These are phyloP conservation scores for Tuber aestivum DNA, from an alignment of 495 filamentous ascomycete genomes.

Conservation along the genomic window DNA sequence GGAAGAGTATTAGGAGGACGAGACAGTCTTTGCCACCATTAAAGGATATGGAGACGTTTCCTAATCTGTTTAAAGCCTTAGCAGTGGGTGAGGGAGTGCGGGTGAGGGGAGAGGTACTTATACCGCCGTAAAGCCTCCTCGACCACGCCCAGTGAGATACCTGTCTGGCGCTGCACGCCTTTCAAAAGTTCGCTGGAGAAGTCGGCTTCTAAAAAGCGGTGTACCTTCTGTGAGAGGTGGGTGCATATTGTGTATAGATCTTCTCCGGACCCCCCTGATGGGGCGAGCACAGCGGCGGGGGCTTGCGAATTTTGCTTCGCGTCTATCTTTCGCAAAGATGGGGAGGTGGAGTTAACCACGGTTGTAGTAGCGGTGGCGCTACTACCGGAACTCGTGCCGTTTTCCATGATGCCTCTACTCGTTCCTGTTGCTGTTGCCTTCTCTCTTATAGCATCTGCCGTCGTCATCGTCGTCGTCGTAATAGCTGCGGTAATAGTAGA, in stretches of 20 bases:
- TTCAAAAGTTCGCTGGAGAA: conserved; percentile 54
- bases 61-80: conserved; percentile 49
- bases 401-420: conserved; percentile 3
- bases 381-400: neutral
- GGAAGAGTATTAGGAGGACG: conserved; percentile 81
- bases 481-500: neutral
- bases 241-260: conserved; percentile 49
- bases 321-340: neutral
- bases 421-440: neutral
- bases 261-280: neutral
- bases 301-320: neutral
- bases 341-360: neutral
- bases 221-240: conserved; percentile 58
- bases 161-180: conserved; percentile 65
- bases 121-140: conserved; percentile 65
- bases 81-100: conserved; percentile 4
- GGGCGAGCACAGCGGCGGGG: neutral
- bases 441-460: neutral
- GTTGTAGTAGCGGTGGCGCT: neutral
- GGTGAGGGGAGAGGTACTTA: conserved; percentile 48
- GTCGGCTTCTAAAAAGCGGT: conserved; percentile 60
- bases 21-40: conserved; percentile 99
- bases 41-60: conserved; percentile 83
- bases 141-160: conserved; percentile 63
- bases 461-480: neutral